Base-by-base conservation (phyloP, 352 stramenopile genomes). In the Phytophthora crassamura region DNA sequence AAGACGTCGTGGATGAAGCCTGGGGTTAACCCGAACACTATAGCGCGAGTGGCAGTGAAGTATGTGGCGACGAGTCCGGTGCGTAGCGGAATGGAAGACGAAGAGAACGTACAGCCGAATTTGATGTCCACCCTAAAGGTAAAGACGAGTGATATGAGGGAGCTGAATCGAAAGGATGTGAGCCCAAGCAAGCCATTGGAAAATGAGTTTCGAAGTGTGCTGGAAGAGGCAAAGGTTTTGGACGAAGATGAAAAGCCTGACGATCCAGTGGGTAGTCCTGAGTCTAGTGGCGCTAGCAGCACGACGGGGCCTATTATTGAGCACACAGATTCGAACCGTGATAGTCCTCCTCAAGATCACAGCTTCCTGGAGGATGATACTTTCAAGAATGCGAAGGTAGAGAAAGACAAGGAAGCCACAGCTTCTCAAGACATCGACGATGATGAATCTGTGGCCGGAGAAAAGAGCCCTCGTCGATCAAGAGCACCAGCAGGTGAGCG, bases 31-130 rank as follows among this genome's bases (percentile, higher is more conserved):
- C n/a, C 11, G 8, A 16, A 49, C 25, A 35, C 20, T 36, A 18
- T 42, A 22, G 20, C 56, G 12, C 28, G 16, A 16, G 39, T 36
- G 9, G 30, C 36, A 7, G n/a, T 63, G 7, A 63, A 59, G 30
- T 33, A 59, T 35, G n/a, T 55, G 18, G 41, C 45, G n/a, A 59
- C 54, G 16, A 74, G 52, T 25, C 66, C 59, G 2, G 35, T 57
- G 12, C 41, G 5, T 41, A 32, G 35, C 34, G 46, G 4, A 33
- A 10, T 34, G 8, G 25, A 15, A 20, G 15, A 7, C 11, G 16
- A 71, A 34, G 64, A 65, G 33, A 67, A 67, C 8, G 20, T 38
- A 10, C 47, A 30, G 18, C 38, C 30, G 11, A 65, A 70, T 58
- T 20, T 38, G 52, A n/a, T n/a, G 12, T n/a, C 20, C 15, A 16